Base-by-base conservation (phyloP, 2,329 filamentous ascomycete species). In the Alternaria triticina region DNA sequence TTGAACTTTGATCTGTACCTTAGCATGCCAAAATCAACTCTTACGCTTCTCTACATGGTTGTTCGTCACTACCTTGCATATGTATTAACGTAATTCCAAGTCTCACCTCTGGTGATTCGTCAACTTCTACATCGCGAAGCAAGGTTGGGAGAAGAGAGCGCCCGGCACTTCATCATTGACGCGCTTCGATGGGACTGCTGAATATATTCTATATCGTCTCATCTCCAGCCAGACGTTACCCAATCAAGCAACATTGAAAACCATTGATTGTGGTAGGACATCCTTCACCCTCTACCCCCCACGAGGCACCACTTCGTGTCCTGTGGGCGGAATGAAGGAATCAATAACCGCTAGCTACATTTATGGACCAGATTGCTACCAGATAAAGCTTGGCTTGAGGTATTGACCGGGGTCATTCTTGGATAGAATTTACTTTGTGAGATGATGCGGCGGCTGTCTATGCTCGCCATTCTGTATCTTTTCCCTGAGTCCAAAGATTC, bases 1-100 rank as follows among this genome's bases (percentile, higher is more conserved):
- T 51, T 72, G 67, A 65, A 68, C 70, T 70, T 66, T 66, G 66
- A 68, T 67, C 45, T 70, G 33, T 70, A 69, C 55, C 63, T 62
- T 65, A 63, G 61, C 61, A 65, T 66, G 61, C 64, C 68, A 68
- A 68, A 64, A 71, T 59, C 55, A 46, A 66, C 63, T 67, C 64
- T 54, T 68, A 61, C 45, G 49, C 49, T 44, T 20, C 28, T 20
- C 22, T 4, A 28, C 5, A 27, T 10, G 20, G 36, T 60, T 36
- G 4, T 15, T 25, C 15, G 45, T 47, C n/a, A 50, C 47, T 50
- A 20, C n/a, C 47, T 33, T 50, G 47, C 11, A 55, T 11, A 12
- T 28, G 36, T 22, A 28, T 12, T 15, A 12, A 44, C 13, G 36
- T n/a, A 13, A 30, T 20, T 15, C 30, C 8, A 52, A 40, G 30